Conservation (phyloP, 805 yeast genomes). For the Wilhelminamyces savonicus region DNA sequence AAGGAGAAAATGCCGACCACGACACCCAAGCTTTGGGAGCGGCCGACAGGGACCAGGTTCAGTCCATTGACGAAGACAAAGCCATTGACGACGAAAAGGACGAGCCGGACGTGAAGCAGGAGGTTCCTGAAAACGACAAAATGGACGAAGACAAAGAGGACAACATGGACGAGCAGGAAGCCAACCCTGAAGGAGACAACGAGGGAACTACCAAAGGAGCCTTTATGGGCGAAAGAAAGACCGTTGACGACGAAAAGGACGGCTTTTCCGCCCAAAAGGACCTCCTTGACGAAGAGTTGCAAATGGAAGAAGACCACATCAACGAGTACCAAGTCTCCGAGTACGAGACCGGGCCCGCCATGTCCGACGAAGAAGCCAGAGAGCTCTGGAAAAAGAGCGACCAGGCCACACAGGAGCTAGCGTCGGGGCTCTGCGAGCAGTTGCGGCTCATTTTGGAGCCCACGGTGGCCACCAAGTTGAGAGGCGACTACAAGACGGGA, state of each 20-base stretch:
- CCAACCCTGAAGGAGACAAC: slow-evolving; percentile 36
- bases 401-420: slow-evolving; percentile 76
- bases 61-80: slow-evolving; percentile 69
- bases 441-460: slow-evolving; percentile 90
- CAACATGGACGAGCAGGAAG: slow-evolving; percentile 20
- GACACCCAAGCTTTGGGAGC: slow-evolving; percentile 93
- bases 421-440: slow-evolving; percentile 88
- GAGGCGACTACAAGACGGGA: slow-evolving; percentile 96
- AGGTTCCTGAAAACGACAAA: slow-evolving; percentile 24
- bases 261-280: slow-evolving; percentile 7
- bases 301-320: slow-evolving; percentile 10
- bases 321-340: slow-evolving; percentile 8
- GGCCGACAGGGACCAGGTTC: slow-evolving; percentile 74
- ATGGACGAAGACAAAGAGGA: slow-evolving; percentile 20
- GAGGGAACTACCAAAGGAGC: slow-evolving; percentile 48
- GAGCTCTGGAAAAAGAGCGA: slow-evolving; percentile 81
- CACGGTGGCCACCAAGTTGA: slow-evolving; percentile 87
- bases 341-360: slow-evolving; percentile 30
- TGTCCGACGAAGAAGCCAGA: slow-evolving; percentile 60
- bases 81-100: slow-evolving; percentile 69
- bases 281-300: slow-evolving; percentile 11
- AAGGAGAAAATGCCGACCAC: slow-evolving; percentile 68
- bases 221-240: slow-evolving; percentile 41
- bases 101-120: slow-evolving; percentile 7
- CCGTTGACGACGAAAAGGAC: slow-evolving; percentile 13